A percentile compares a stretch with the other conserved stretches of the same genome.
Evolutionary conservation across 73 alveolate species (phyloP).

Genomic region (Blepharisma stoltei): DNA sequence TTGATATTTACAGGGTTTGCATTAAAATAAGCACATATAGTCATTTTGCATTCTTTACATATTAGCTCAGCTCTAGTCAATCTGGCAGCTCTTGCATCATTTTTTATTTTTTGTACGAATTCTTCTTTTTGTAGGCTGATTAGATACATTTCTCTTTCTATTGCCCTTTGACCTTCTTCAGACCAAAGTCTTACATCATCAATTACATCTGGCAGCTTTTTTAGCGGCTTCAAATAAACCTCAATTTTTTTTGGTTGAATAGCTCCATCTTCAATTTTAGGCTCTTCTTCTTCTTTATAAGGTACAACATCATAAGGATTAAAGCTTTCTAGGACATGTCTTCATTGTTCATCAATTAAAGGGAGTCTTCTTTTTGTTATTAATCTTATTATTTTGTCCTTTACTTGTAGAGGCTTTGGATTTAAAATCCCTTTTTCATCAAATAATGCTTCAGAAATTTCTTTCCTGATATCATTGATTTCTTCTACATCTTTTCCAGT

Average conservation of each 20-base stretch:
- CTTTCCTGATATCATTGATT: constrained; percentile 3
- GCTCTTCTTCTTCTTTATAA: neutral
- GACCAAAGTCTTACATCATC: constrained; percentile 24
- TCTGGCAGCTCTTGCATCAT: neutral
- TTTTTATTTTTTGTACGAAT: constrained; percentile 4
- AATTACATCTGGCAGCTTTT: neutral
- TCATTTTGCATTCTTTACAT: neutral
- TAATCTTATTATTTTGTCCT: neutral
- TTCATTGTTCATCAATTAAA: neutral
- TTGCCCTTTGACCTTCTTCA: constrained; percentile 12
- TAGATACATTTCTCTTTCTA: constrained; percentile 14
- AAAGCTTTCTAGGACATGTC: no score
- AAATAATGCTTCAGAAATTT: constrained; percentile 21
- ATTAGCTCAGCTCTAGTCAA: neutral
- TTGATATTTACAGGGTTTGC: constrained; percentile 10
- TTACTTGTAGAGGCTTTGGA: constrained; percentile 3
- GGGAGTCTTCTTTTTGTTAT: constrained; percentile 11
- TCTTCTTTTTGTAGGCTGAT: constrained; percentile 16
- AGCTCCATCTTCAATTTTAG: no score
- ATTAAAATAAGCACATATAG: constrained; percentile 25
- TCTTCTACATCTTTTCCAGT: constrained; percentile 26
- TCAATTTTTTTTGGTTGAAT: neutral
- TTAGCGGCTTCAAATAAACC: neutral
- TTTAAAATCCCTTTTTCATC: constrained; percentile 28
- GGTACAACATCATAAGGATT: no score